Percentiles rank a stretch among this genome's conserved stretches.
phyloP scores from a whole-genome alignment of 1,139 yeast species.

The Nakaseomyces nivariensis region DNA sequence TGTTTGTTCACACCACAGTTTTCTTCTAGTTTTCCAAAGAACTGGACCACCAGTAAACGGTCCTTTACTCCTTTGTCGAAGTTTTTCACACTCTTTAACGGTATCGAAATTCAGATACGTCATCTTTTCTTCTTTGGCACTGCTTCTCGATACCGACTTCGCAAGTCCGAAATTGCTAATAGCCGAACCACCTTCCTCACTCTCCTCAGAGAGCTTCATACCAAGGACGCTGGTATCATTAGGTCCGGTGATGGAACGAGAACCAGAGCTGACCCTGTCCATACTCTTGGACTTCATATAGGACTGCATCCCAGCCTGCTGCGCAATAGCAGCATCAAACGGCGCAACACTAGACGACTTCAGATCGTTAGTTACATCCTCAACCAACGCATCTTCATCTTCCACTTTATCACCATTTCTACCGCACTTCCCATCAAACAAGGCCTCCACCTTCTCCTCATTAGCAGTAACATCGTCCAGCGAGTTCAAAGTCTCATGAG shows the following conservation, averaged over 20 bases:
- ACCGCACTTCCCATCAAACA: slow-evolving; percentile 11
- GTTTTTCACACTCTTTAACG: slow-evolving; percentile 25
- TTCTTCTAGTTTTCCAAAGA: slow-evolving; percentile 52
- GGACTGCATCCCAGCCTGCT: not conserved
- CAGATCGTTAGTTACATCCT: not conserved
- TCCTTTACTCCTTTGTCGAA: slow-evolving; percentile 20
- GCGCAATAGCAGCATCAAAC: not conserved
- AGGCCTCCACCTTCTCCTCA: slow-evolving; percentile 17
- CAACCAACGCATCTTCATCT: slow-evolving; percentile 1
- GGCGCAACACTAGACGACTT: not conserved
- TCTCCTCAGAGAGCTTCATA: slow-evolving; percentile 17
- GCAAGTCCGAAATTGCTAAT: slow-evolving; percentile 14
- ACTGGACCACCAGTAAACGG: slow-evolving; percentile 38
- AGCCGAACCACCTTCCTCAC: slow-evolving; percentile 10
- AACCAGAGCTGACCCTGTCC: slow-evolving; percentile 17
- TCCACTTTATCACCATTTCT: not conserved
- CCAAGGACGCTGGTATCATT: slow-evolving; percentile 7
- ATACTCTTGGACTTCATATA: slow-evolving; percentile 4
- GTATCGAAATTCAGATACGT: slow-evolving; percentile 28
- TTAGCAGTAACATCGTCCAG: slow-evolving; percentile 15
- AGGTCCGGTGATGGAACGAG: slow-evolving; percentile 4
- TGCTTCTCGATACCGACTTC: slow-evolving; percentile 1
- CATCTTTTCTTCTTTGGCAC: slow-evolving; percentile 7
- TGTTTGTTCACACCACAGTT: slow-evolving; percentile 43
- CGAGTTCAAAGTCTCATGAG: slow-evolving; percentile 17